Base-by-base conservation (phyloP, 202 grass and related monocot species). In the Schoenoplectus tabernaemontani region DNA sequence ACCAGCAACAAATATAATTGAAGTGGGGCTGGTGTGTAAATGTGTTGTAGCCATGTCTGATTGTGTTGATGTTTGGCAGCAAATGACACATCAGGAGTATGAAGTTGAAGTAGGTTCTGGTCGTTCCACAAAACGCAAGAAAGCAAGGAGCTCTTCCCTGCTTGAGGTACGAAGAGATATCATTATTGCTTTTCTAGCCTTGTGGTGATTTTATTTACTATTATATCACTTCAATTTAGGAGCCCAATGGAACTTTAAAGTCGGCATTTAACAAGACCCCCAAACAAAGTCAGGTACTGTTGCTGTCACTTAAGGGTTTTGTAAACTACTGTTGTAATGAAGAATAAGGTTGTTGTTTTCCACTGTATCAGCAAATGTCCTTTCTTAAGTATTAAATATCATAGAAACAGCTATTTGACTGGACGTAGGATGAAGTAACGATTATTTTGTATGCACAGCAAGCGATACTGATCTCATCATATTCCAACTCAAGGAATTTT, bases 1-100 rank as follows among this genome's bases (percentile, higher is more conserved):
- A 2, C 59, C 28, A 63, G 59, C 28, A 63, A 30, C 12, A 63
- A 63, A 63, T 11, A 20, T 3, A 9, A 39, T 20, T 66, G 63
- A 19, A 34, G 60, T 36, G 12, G 60, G 11, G 36, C 17, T 41
- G 7, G 15, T 41, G 34, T n/a, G 20, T 39, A n/a, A 17, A 37
- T 38, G 36, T 78, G 58, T 67, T 59, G 57, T 82, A 26, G 56
- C 13, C 19, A 76, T 50, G 64, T 59, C 11, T 83, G 48, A 65
- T 81, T 66, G 44, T 30, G 47, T 36, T 85, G 0, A 84, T 89
- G 32, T 68, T 50, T 7, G 69, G 28, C 41, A 78, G 60, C 78
- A 95, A 91, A 87, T 94, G 69, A 92, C 86, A 80, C 87, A 78
- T 44, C 91, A 93, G 87, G 96, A 92, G 84, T 95, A 98, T 80